Evolutionary conservation across 1,284 basidiomycete species (phyloP).

Genomic region (Ceratobasidium theobromae): DNA sequence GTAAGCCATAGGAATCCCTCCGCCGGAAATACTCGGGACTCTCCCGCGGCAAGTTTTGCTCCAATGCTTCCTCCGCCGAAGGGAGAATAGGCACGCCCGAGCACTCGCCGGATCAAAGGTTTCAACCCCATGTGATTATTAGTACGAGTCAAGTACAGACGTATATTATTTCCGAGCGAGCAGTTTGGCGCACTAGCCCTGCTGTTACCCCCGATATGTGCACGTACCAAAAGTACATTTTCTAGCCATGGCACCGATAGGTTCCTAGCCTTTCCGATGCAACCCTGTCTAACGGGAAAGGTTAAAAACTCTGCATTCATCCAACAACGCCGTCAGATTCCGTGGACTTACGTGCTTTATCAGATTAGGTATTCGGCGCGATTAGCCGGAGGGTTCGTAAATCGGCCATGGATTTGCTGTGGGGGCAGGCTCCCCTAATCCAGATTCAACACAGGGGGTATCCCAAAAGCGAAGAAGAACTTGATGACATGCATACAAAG

Average conservation of each 20-base stretch:
- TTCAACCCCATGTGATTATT: too few relatives aligned
- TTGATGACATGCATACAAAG: not conserved
- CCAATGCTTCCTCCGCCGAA: not conserved
- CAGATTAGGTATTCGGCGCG: not conserved
- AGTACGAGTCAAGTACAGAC: too few relatives aligned
- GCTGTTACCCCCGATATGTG: not conserved
- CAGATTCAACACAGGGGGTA: constrained; percentile 6
- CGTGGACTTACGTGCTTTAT: constrained; percentile 1
- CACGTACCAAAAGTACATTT: not conserved
- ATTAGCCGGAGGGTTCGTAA: not conserved
- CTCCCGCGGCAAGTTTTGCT: not conserved
- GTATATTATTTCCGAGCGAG: too few relatives aligned
- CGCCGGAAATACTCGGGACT: too few relatives aligned
- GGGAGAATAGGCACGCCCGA: not conserved
- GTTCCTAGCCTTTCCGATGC: not conserved
- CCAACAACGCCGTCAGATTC: not conserved
- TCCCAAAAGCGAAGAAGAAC: not conserved
- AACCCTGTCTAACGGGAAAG: constrained; percentile 24
- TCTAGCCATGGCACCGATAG: not conserved
- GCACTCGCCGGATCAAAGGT: too few relatives aligned
- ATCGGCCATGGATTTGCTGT: not conserved
- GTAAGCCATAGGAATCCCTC: too few relatives aligned
- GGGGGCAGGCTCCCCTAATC: not conserved
- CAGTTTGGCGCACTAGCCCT: not conserved
- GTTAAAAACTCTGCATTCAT: not conserved